Evolutionary conservation across 345 rosid species (phyloP).

Genomic region (Hibiscus mutabilis): DNA sequence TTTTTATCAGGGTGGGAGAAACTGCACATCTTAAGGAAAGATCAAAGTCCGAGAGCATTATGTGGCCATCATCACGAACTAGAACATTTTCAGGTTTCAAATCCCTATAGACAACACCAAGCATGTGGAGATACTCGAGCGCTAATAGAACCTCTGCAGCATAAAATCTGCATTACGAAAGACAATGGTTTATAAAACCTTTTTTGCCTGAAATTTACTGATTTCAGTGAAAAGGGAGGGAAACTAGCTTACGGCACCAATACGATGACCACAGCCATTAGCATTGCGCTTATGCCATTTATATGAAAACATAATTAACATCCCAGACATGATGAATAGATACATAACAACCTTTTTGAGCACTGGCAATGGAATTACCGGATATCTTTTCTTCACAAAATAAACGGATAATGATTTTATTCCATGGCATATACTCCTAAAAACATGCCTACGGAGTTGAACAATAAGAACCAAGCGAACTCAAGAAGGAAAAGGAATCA

Average conservation of each 20-base stretch:
- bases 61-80: slow-evolving; percentile 33
- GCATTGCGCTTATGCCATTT: not conserved
- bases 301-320: not conserved
- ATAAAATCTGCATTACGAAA: slow-evolving; percentile 54
- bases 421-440: no score
- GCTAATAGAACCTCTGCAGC: slow-evolving; percentile 96
- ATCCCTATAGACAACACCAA: not conserved
- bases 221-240: not conserved
- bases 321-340: slow-evolving; percentile 3
- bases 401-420: not conserved
- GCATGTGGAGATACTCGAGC: slow-evolving; percentile 94
- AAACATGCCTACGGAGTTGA: not conserved
- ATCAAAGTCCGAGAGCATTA: slow-evolving; percentile 98
- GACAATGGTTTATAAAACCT: not conserved
- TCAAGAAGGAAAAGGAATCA: not conserved
- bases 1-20: slow-evolving; percentile 76
- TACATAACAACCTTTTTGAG: not conserved
- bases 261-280: not conserved
- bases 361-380: not conserved
- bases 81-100: no score
- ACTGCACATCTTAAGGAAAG: slow-evolving; percentile 88
- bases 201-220: not conserved
- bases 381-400: not conserved
- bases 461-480: not conserved
- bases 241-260: not conserved